Conservation (phyloP, 2,329 filamentous ascomycete genomes). For the Stagonosporopsis tanaceti region DNA sequence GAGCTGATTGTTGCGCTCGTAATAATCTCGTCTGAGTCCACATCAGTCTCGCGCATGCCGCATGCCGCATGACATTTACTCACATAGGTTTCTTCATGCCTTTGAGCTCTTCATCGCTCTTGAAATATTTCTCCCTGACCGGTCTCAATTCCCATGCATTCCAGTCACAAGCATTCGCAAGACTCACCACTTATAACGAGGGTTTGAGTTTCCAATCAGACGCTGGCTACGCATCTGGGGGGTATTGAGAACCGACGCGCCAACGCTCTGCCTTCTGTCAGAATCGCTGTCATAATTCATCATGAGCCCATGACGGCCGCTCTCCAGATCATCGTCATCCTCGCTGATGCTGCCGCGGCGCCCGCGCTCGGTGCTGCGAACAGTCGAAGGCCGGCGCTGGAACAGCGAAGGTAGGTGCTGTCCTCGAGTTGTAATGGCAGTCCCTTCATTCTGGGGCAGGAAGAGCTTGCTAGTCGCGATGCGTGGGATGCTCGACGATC, state of each 20-base stretch:
- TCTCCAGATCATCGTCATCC: constrained; percentile 44
- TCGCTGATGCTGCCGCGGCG: constrained; percentile 42
- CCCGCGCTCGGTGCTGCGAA: constrained; percentile 37
- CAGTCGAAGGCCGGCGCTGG: constrained; percentile 41
- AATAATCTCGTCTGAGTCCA: constrained; percentile 73
- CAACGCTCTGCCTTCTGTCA: constrained; percentile 53
- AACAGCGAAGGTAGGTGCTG: constrained; percentile 52
- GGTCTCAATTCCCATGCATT: neutral
- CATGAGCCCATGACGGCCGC: constrained; percentile 35
- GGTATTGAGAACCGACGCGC: constrained; percentile 55
- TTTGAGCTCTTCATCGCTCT: constrained; percentile 76
- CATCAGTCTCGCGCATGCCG: constrained; percentile 11
- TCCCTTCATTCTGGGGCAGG: constrained; percentile 49
- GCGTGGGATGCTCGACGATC: constrained; percentile 41
- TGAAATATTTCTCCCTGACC: constrained; percentile 78
- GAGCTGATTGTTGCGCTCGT: constrained; percentile 86
- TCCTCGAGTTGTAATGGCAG: constrained; percentile 53
- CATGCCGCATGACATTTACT: constrained; percentile 23
- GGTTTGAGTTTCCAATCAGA: constrained; percentile 88
- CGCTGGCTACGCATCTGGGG: constrained; percentile 82
- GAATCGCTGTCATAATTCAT: constrained; percentile 46
- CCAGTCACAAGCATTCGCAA: neutral
- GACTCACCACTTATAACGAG: constrained; percentile 76
- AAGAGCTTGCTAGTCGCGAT: constrained; percentile 50
- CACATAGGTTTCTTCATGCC: constrained; percentile 75